Conservation (phyloP, 2,329 filamentous ascomycete species). For the Plenodomus lindquistii region DNA sequence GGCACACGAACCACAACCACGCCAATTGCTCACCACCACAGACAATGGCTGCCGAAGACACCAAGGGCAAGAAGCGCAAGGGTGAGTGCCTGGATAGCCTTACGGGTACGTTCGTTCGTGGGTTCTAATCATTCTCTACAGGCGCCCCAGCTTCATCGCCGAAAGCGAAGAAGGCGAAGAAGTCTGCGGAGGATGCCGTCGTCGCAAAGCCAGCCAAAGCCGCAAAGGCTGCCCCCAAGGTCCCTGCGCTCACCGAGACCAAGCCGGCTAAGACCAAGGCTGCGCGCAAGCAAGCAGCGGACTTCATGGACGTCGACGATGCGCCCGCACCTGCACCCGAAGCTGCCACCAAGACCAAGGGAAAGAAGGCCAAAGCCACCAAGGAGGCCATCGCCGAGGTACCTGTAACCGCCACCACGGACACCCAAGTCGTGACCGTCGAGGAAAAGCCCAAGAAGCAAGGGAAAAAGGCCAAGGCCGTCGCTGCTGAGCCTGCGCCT, state of each 20-base stretch:
- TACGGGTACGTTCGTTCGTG: constrained; percentile 11
- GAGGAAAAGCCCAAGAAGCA: constrained; percentile 20
- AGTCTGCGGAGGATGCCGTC: constrained; percentile 35
- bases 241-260: constrained; percentile 13
- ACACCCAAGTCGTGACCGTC: constrained; percentile 6
- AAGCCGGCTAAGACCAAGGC: constrained; percentile 28
- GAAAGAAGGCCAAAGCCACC: constrained; percentile 39
- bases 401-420: constrained; percentile 5
- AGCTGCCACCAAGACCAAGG: constrained; percentile 37
- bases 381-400: constrained; percentile 9
- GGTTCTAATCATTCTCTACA: constrained; percentile 12
- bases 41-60: constrained; percentile 57
- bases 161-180: constrained; percentile 46
- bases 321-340: constrained; percentile 19
- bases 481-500: constrained; percentile 7
- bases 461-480: constrained; percentile 20
- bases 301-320: constrained; percentile 39
- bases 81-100: constrained; percentile 38
- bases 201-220: constrained; percentile 20
- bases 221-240: constrained; percentile 24
- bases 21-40: constrained; percentile 11
- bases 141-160: constrained; percentile 39
- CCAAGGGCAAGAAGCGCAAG: constrained; percentile 61
- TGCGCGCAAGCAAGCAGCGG: constrained; percentile 42
- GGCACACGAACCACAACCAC: constrained; percentile 7